A percentile compares a stretch with the other conserved stretches of the same genome.
phyloP scores from a whole-genome alignment of 1,284 basidiomycete species.

The Stygiomarasmius scandens region DNA sequence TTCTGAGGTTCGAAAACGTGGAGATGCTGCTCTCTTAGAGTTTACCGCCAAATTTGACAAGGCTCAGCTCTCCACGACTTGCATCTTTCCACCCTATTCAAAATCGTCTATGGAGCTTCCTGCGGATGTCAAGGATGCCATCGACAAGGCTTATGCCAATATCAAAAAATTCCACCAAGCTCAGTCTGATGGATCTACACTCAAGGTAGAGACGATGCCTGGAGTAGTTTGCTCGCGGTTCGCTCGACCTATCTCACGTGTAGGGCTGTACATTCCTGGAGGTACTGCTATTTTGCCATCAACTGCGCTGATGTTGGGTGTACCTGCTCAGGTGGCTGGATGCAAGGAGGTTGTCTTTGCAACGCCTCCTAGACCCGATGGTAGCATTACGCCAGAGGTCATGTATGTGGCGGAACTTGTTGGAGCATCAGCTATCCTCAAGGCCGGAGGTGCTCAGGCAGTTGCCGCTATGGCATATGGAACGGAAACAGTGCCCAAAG shows the following conservation, averaged over 20 bases:
- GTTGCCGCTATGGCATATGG: conserved; percentile 98
- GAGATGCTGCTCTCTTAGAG: conserved; percentile 87
- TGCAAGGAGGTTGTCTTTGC: conserved; percentile 94
- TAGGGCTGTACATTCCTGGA: conserved; percentile 97
- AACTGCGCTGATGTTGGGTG: conserved; percentile 97
- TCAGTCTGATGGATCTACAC: conserved; percentile 71
- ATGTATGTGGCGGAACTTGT: conserved; percentile 91
- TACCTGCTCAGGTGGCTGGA: conserved; percentile 96
- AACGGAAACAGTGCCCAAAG: conserved; percentile 94
- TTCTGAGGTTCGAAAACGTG: conserved; percentile 80
- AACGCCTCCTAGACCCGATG: conserved; percentile 91
- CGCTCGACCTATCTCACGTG: conserved; percentile 90
- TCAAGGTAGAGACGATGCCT: conserved; percentile 96
- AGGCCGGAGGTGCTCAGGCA: conserved; percentile 96
- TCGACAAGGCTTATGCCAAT: conserved; percentile 92
- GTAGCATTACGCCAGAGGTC: conserved; percentile 91
- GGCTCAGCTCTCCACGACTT: conserved; percentile 62
- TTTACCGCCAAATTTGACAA: conserved; percentile 95
- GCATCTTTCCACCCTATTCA: conserved; percentile 70
- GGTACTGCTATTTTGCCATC: conserved; percentile 96
- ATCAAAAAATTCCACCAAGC: conserved; percentile 90
- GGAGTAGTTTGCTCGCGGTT: conserved; percentile 96
- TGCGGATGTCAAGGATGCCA: conserved; percentile 74
- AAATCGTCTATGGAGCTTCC: conserved; percentile 64
- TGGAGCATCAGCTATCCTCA: conserved; percentile 86